phyloP scores from a whole-genome alignment of 495 filamentous ascomycete species.

The Cladorrhinum samala region DNA sequence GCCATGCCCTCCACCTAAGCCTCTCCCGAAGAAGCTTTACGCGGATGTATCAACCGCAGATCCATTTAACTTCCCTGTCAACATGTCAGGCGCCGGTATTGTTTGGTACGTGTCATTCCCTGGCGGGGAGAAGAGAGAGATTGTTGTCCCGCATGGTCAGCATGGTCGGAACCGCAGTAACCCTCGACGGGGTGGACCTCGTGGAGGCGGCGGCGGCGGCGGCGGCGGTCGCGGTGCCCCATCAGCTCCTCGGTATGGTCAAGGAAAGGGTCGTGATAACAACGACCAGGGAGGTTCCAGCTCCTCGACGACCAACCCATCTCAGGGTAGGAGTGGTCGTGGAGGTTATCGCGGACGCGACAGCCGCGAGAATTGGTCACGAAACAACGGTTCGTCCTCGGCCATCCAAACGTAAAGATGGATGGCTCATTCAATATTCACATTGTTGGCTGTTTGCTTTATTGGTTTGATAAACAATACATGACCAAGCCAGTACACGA shows the following conservation, averaged over 20 bases:
- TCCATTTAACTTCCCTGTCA: slow-evolving; percentile 31
- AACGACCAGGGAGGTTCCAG: too few species aligned
- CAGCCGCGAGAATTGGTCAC: slow-evolving; percentile 26
- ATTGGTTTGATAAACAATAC: too few species aligned
- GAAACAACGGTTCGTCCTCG: slow-evolving; percentile 12
- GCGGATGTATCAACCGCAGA: slow-evolving; percentile 35
- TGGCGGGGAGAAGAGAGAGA: slow-evolving; percentile 33
- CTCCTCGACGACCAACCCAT: slow-evolving; percentile 7
- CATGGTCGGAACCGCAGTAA: slow-evolving; percentile 40
- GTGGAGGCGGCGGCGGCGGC: slow-evolving; percentile 14
- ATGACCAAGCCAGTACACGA: too few species aligned
- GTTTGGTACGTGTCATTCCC: slow-evolving; percentile 40
- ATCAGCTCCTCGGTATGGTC: slow-evolving; percentile 18
- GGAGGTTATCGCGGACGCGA: slow-evolving; percentile 27
- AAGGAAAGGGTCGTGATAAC: slow-evolving; percentile 23
- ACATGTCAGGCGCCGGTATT: slow-evolving; percentile 33
- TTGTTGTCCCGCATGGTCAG: slow-evolving; percentile 32
- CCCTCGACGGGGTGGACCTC: slow-evolving; percentile 37
- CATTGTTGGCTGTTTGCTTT: too few species aligned
- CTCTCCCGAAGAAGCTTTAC: slow-evolving; percentile 29
- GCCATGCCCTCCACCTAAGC: slow-evolving; percentile 35
- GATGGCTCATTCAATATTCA: neutral
- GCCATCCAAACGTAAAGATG: slow-evolving; percentile 23
- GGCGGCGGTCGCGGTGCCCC: slow-evolving; percentile 16
- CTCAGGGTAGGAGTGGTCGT: slow-evolving; percentile 13